These are phyloP conservation scores for Nitzschia inconspicua DNA, from an alignment of 108 stramenopile species.

Conservation along the genomic window DNA sequence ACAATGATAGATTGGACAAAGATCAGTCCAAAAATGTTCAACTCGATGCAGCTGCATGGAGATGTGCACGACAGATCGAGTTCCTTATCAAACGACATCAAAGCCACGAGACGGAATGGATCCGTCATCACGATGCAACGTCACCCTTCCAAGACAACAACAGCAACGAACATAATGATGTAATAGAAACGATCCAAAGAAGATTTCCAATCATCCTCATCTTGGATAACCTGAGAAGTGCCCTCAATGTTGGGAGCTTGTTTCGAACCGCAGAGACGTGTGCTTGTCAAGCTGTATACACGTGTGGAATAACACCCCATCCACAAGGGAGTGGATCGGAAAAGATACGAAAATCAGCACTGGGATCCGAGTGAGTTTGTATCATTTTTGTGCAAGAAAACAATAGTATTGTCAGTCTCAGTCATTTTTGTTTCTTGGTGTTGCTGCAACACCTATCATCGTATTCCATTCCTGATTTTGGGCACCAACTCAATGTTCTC, in stretches of 20 bases:
- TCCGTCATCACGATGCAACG: conserved; percentile 59
- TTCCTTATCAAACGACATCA: conserved; percentile 74
- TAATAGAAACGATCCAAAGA: conserved; percentile 1
- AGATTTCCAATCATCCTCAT: conserved; percentile 73
- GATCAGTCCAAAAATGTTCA: conserved; percentile 31
- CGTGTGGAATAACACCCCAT: conserved; percentile 80
- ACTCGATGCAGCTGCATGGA: conserved; percentile 50
- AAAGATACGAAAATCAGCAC: conserved; percentile 76
- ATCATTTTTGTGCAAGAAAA: too few relatives aligned
- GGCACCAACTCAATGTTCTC: too few relatives aligned
- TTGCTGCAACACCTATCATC: too few relatives aligned
- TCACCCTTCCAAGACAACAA: not conserved
- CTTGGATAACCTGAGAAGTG: conserved; percentile 82
- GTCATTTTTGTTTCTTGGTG: too few relatives aligned
- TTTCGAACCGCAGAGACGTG: conserved; percentile 86
- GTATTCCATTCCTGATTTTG: too few relatives aligned
- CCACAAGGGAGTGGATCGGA: conserved; percentile 70
- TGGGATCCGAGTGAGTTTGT: conserved; percentile 79
- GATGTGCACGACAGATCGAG: conserved; percentile 72
- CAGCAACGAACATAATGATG: not conserved
- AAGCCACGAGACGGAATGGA: conserved; percentile 66
- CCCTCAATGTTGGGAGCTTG: conserved; percentile 85
- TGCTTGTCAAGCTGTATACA: conserved; percentile 23
- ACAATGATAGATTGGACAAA: not conserved
- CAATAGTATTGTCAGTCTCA: too few relatives aligned